Base-by-base conservation (phyloP, 208 protist species). In the Zelonia costaricensis region DNA sequence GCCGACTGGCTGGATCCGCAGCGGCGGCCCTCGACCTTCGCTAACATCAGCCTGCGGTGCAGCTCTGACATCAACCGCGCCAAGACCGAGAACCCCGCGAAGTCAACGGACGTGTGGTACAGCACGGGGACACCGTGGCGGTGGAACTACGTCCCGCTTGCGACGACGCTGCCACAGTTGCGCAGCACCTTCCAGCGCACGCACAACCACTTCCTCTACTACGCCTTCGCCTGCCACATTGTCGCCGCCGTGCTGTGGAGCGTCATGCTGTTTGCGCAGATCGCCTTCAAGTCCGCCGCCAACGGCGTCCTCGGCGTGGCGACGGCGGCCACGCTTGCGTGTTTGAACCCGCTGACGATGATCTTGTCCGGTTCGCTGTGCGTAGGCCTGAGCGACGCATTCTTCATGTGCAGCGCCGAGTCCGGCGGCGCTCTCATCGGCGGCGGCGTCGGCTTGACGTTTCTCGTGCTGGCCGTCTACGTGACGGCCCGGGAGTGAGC, bases 281-380 rank as follows among this genome's bases (percentile, higher is more conserved):
- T 80, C 57, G 52, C 90, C 8, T 76, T 88, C 48, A 74, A 71
- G 66, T 48, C 77, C 0, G 55, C 78, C 0, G 67, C 81, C 16
- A 68, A 80, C 30, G 57, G 52, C n/a, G 57, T 95, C 10, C 62
- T 95, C 1, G 89, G 89, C 3, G 63, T 81, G 3, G 80, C 81
- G 8, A 91, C 89, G 18, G 74, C 79, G 4, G 57, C 78, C 16
- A 60, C 80, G 38, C 39, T 95, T 16, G 25, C 83, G 28, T 45
- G 80, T 20, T 73, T 92, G 33, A 95, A 95, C 60, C 89, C 89
- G 3, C 38, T 95, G 27, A 72, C 82, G 15, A 63, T 95, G 52
- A 66, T 91, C 27, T 4, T 92, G 18, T 56, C 77, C 13, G 89
- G 89, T 25, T 52, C 77, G 1, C 67, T 95, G 12, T 95, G 89